Evolutionary conservation across 129 eudicot species (phyloP), one percentile per base, ranked within the genome.

Genomic region (Centrapalus pauciflorus): DNA sequence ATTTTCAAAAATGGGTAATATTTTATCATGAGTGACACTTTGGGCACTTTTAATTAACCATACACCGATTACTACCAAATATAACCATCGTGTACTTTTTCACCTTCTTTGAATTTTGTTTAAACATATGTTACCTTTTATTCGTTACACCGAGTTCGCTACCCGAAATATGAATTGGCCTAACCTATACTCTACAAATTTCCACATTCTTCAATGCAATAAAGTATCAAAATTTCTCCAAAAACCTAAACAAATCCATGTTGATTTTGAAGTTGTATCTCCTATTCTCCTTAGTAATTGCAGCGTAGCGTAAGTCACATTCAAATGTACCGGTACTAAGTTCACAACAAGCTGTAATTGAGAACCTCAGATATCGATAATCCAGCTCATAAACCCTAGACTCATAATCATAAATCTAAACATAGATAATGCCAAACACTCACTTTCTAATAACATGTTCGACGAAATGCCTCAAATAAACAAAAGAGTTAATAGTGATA

Each of bases 381-480:
- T 55, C 13, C 19, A 11, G 40, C 34, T 24, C 45, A 11, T 14
- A 37, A 8, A 37, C n/a, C 13, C 45, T 48, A 48, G 54, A 17
- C 54, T 6, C 25, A 14, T 12, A 2, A 48, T n/a, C 50, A 55
- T 13, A 26, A 26, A 23, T 27, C 8, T 12, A 55, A 25, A 41
- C 49, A 41, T 12, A 12, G 0, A 56, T 30, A 56, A 24, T 8
- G 19, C 35, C 23, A 13, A 30, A 57, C 7, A 30, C 63, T 57
- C 19, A 24, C 63, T 57, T 27, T 2, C 25, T 37, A 13, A 0
- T 1, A 7, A 6, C 6, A 57, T 34, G 64, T 32, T 55, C 35
- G 76, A 67, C 35, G 76, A 59, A 74, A 79, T 60, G 75, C 69
- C 17, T 14, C 32, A 67, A 12, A 49, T 30, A 69, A 37, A 4